Evolutionary conservation across 2,329 filamentous ascomycete species (phyloP), one percentile per base, ranked within the genome.

Genomic region (Teratosphaeria destructans): DNA sequence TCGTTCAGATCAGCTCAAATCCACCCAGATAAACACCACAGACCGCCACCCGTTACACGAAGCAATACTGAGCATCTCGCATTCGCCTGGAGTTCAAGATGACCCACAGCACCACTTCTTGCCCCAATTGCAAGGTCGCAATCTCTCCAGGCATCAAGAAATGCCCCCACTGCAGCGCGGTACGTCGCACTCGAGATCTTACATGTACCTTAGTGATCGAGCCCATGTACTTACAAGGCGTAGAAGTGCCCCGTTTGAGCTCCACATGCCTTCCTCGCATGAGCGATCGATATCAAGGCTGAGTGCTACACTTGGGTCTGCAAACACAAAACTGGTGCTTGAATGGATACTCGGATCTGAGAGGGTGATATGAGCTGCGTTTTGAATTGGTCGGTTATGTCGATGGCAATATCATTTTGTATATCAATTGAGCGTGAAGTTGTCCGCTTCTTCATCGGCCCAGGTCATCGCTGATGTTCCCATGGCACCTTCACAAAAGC

Each of bases 131-230:
- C 19, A 34, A 34, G 3, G 32, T 39, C 16, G 5, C 32, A 8
- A 37, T 55, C 27, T 6, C 35, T 11, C 16, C 32, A 4, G 53
- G 52, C 16, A 52, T 7, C 32, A 59, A 59, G 52, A 59, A 52
- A n/a, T 59, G 57, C 26, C 12, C 16, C 19, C 47, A 29, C 11
- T 59, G 57, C 52, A 52, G 57, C 19, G 57, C 57, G 11, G 57
- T 59, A 52, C 23, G 23, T 23, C 23, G 23, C 23, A 23, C 23
- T 23, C 23, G 23, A 23, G 23, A 23, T 23, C 23, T 23, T 23
- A 43, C 52, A 11, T 27, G 23, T 19, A 14, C 43, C n/a, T n/a
- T 3, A 3, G 43, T n/a, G 3, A 4, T 47, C n/a, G 35, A 39
- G 43, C 14, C n/a, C 4, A 47, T 4, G 8, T 19, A 16, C 43